A percentile compares a stretch with the other conserved stretches of the same genome.
Evolutionary conservation across 1,139 yeast genomes (phyloP).

Genomic region (Taphrina flavorubra): DNA sequence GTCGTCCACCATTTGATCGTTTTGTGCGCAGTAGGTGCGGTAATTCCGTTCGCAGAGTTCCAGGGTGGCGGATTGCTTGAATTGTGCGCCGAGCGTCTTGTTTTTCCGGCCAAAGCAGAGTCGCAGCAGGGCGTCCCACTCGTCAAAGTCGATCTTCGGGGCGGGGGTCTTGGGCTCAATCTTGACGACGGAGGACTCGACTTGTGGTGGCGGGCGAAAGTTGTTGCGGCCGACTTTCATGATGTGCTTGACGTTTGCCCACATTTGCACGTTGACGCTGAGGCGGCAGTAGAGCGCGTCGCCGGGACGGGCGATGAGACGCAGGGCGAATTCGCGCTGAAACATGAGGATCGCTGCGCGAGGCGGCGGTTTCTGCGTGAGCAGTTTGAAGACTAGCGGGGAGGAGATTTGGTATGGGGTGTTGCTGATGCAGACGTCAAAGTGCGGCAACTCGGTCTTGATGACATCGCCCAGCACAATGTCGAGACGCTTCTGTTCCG

Average conservation of each 20-base stretch:
- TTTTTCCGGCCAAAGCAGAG: slow-evolving; percentile 92
- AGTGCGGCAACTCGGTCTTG: slow-evolving; percentile 92
- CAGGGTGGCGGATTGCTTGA: slow-evolving; percentile 80
- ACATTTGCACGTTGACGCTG: slow-evolving; percentile 97
- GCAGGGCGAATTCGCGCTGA: slow-evolving; percentile 93
- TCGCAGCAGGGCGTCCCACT: slow-evolving; percentile 95
- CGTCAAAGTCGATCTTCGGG: slow-evolving; percentile 88
- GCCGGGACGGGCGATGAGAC: slow-evolving; percentile 93
- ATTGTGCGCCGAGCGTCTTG: slow-evolving; percentile 87
- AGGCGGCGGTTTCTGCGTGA: slow-evolving; percentile 92
- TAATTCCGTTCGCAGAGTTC: slow-evolving; percentile 88
- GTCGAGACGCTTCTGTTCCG: slow-evolving; percentile 87
- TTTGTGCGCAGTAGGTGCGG: slow-evolving; percentile 66
- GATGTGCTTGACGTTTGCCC: slow-evolving; percentile 97
- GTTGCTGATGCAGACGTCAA: slow-evolving; percentile 93
- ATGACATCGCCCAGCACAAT: slow-evolving; percentile 93
- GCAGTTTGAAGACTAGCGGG: slow-evolving; percentile 88
- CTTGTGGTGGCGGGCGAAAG: slow-evolving; percentile 98
- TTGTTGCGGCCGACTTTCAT: slow-evolving; percentile 98
- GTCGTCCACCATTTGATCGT: slow-evolving; percentile 59
- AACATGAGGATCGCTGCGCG: slow-evolving; percentile 95
- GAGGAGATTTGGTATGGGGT: slow-evolving; percentile 98
- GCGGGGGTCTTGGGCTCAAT: slow-evolving; percentile 90
- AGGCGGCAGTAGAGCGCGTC: slow-evolving; percentile 88
- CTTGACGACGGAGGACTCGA: slow-evolving; percentile 93